Evolutionary conservation across 2,329 filamentous ascomycete species (phyloP).

Genomic region (Botrytis tulipae): DNA sequence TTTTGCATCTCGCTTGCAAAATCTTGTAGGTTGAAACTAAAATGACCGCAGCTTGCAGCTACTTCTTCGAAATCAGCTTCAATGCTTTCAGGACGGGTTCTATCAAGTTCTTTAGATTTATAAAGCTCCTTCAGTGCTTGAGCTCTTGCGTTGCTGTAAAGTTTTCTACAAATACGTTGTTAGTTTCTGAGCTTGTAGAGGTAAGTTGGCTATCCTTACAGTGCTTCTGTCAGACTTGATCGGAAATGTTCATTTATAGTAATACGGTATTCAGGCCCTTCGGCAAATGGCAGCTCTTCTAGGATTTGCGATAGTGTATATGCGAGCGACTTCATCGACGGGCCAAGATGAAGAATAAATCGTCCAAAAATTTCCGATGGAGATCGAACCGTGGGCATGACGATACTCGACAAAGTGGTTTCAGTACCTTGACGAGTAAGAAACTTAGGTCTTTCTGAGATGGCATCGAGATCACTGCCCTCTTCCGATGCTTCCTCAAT

Average conservation of each 20-base stretch:
- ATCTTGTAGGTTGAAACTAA: constrained; percentile 86
- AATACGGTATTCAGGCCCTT: constrained; percentile 65
- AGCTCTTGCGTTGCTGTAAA: constrained; percentile 75
- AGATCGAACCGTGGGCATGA: constrained; percentile 48
- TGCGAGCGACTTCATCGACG: constrained; percentile 94
- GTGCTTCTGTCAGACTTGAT: constrained; percentile 75
- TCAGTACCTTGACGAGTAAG: constrained; percentile 25
- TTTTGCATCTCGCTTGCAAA: constrained; percentile 86
- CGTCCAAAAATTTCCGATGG: constrained; percentile 86
- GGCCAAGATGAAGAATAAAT: constrained; percentile 85
- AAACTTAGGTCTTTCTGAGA: constrained; percentile 15
- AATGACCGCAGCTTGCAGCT: constrained; percentile 95
- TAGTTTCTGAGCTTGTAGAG: background rate
- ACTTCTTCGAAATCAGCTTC: constrained; percentile 97
- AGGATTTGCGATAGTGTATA: constrained; percentile 88
- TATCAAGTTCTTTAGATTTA: constrained; percentile 70
- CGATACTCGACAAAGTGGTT: constrained; percentile 31
- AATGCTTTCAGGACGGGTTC: constrained; percentile 66
- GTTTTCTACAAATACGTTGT: constrained; percentile 38
- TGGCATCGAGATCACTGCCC: constrained; percentile 48
- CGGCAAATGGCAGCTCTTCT: constrained; percentile 78
- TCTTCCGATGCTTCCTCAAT: constrained; percentile 64
- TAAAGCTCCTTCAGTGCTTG: constrained; percentile 80
- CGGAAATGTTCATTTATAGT: constrained; percentile 76
- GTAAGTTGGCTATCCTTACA: constrained; percentile 42